Evolutionary conservation across 768 basidiomycete genomes (phyloP), one percentile per base, ranked within the genome.

Genomic region (Filobasidium wieringae): DNA sequence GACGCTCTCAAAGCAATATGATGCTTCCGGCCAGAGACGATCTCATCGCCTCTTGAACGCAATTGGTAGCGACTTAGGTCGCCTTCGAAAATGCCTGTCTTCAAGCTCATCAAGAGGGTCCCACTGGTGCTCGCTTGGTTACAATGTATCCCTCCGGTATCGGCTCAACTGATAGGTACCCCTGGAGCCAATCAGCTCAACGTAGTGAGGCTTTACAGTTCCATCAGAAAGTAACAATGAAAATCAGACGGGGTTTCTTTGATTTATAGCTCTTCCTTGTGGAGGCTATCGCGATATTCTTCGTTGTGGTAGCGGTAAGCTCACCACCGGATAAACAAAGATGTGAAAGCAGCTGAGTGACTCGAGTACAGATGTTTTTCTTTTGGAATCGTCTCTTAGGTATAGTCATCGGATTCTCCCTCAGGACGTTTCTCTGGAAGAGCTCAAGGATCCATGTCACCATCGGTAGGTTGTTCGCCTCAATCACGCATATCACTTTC

Each of bases 331-430:
- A 15, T 17, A 2, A n/a, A 17, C 41, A 47, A 34, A 24, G 14
- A 7, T 22, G 14, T 11, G 9, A 15, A 36, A 2, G 1, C 9
- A 43, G 11, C 19, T 30, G 15, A 51, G n/a, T 53, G 30, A 24
- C 26, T 14, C n/a, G 2, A 24, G 34, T 27, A 2, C 41, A 64
- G 63, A 60, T 62, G 27, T 59, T 88, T 62, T 92, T 95, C 79
- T 95, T 86, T 76, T 88, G 86, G 82, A 92, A 90, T 74, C 82
- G 90, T 37, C 76, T 93, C 51, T 72, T 93, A 58, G 89, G 83
- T 0, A 80, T 79, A 55, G 59, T 86, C 55, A 74, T 90, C 59
- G 80, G 83, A 14, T 77, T 82, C 54, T 64, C 80, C 12, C 74
- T 93, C 50, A 85, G 88, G 29, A 66, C 87, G 7, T 73, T 80